Percentiles rank a stretch among this genome's conserved stretches.
Conservation (phyloP, 306 rosid species). For the Dryas octopetala region DNA sequence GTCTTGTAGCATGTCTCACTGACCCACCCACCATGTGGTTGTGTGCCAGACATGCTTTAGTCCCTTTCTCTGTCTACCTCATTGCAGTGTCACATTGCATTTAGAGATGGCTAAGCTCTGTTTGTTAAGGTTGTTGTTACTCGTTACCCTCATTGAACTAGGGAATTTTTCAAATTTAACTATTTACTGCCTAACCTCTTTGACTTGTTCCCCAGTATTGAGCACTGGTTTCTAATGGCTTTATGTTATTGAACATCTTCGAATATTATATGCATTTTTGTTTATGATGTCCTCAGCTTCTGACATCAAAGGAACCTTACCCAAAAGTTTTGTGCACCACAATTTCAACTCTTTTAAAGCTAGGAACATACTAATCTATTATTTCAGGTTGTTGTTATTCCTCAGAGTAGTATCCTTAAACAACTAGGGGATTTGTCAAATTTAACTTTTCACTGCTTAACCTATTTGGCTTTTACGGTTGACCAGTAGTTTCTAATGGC, state of each 20-base stretch:
- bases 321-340: slow-evolving; percentile 6
- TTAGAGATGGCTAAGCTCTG: neutral
- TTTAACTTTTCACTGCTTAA: neutral
- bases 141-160: neutral
- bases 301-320: slow-evolving; percentile 2
- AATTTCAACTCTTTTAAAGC: slow-evolving; percentile 9
- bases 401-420: too few species aligned
- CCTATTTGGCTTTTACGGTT: neutral
- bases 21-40: neutral
- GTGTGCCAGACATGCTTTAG: neutral
- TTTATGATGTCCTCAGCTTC: slow-evolving; percentile 2
- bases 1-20: neutral
- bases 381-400: too few species aligned
- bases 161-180: neutral
- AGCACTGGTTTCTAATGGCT: neutral
- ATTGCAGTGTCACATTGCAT: neutral
- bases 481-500: neutral
- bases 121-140: too few species aligned
- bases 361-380: neutral
- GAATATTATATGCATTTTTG: neutral
- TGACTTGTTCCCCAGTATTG: neutral
- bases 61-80: neutral
- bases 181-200: neutral
- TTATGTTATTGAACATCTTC: neutral
- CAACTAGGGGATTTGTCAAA: neutral